Evolutionary conservation across 1,284 basidiomycete genomes (phyloP), one percentile per base, ranked within the genome.

Genomic region (Abortiporus biennis): DNA sequence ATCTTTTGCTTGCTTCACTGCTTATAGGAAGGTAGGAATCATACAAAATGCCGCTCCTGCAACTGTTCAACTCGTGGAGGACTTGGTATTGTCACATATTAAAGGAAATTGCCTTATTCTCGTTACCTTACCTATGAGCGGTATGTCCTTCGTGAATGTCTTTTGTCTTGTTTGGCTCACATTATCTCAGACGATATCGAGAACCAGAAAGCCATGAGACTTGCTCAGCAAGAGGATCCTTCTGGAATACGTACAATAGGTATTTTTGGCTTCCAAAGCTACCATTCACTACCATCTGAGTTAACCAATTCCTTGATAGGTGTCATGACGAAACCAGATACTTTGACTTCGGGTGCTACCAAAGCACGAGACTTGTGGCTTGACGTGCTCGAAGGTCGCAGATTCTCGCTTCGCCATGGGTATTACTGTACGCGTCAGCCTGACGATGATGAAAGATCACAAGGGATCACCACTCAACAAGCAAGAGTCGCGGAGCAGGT

Each of bases 351-450:
- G 0, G 78, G 77, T 11, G 67, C 71, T 0, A 68, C 63, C 6
- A 67, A 66, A 34, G 40, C 64, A 2, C 71, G 59, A 8, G 46
- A 62, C 15, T 47, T 52, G 29, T 83, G 80, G 78, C 58, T 66
- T n/a, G 66, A 70, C 1, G 63, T 80, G 1, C 59, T 83, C n/a
- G 68, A 76, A 47, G 74, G 75, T 17, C 59, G 56, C 8, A 46
- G 43, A 4, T 57, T 77, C 46, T 45, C 24, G 1, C 64, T 81
- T 8, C 67, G 53, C 12, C 78, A 78, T 38, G 82, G 82, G 0
- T 85, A 83, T 50, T 83, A 75, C 47, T 82, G 78, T 36, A 77
- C 80, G 27, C 76, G 77, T 27, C 74, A 82, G n/a, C 76, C 78
- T 0, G 71, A 80, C 43, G 80, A 83, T 47, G 65, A 58, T 2